phyloP scores from a whole-genome alignment of 257 asterid species.

The Verbena officinalis region DNA sequence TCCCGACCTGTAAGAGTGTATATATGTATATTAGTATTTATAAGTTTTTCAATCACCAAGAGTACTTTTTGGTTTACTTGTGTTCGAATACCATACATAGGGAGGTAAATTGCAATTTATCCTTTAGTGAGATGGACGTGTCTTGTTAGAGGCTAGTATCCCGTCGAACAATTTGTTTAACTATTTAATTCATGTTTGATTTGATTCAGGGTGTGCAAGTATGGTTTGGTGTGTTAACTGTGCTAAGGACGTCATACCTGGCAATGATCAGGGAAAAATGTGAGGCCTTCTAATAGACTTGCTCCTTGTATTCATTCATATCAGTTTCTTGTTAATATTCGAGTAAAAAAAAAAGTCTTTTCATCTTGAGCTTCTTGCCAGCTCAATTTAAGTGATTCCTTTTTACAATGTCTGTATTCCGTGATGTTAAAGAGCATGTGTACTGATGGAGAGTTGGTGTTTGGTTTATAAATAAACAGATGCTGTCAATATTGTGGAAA shows the following conservation, averaged over 20 bases:
- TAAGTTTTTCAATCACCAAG: no score
- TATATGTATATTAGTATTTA: no score
- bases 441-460: constrained; percentile 6
- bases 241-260: constrained; percentile 35
- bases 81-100: no score
- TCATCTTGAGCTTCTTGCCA: not conserved
- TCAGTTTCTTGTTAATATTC: not conserved
- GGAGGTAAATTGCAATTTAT: not conserved
- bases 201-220: constrained; percentile 34
- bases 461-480: constrained; percentile 40
- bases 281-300: constrained; percentile 30
- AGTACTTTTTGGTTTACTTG: no score
- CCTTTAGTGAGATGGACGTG: not conserved
- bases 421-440: not conserved
- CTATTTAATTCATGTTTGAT: not conserved
- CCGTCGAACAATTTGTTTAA: not conserved
- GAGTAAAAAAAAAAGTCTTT: not conserved
- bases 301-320: not conserved
- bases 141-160: not conserved
- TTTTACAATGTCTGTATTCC: not conserved
- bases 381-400: not conserved
- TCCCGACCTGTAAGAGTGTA: no score
- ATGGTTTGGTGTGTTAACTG: constrained; percentile 57
- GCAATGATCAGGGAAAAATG: constrained; percentile 47
- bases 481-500: constrained; percentile 69